Conservation (phyloP, 2,329 filamentous ascomycete genomes). For the Nakataea oryzae region DNA sequence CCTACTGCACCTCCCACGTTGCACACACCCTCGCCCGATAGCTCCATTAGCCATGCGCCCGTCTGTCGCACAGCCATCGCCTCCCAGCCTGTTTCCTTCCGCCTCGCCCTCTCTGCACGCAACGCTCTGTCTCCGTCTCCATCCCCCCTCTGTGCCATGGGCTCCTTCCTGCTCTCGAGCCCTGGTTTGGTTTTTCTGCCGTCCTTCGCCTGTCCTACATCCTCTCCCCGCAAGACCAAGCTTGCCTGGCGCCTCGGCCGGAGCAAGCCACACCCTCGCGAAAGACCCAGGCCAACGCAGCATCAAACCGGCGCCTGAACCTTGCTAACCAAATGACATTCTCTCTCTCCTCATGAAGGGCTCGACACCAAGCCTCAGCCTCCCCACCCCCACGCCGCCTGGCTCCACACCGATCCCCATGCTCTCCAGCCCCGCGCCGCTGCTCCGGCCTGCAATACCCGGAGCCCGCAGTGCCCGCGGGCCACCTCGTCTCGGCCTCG, state of each 20-base stretch:
- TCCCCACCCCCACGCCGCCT: conserved; percentile 9
- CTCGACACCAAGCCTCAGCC: conserved; percentile 3
- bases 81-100: not conserved
- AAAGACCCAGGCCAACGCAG: not conserved
- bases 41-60: not conserved
- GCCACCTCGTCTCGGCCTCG: conserved; percentile 71
- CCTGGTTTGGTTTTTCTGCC: not conserved
- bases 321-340: not conserved
- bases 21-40: not conserved
- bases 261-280: not conserved
- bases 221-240: not conserved
- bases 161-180: too few relatives aligned
- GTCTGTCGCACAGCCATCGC: not conserved
- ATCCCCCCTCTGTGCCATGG: not conserved
- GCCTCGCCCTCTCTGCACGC: not conserved
- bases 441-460: conserved; percentile 74
- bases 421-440: conserved; percentile 68
- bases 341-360: conserved; percentile 2
- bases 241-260: not conserved
- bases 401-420: conserved; percentile 32
- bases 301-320: not conserved
- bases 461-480: conserved; percentile 54
- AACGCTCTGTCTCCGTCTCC: not conserved
- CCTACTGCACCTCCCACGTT: not conserved
- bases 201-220: not conserved